These are phyloP conservation scores for Pythium brachiatum DNA, from an alignment of 352 stramenopile genomes.

Conservation along the genomic window DNA sequence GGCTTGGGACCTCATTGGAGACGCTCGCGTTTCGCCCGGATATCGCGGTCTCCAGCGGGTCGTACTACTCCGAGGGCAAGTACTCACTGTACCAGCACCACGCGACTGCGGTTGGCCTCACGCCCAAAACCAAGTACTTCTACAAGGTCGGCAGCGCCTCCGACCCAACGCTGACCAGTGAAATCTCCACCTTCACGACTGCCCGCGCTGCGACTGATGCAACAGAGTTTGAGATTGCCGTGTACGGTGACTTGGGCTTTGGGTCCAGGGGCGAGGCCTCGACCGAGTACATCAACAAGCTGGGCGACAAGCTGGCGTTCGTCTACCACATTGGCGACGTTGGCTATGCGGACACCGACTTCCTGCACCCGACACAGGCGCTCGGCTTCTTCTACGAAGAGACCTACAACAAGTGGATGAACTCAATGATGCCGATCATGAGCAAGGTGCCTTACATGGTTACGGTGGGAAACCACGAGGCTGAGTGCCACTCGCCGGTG, in stretches of 20 bases:
- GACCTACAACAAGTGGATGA: slow-evolving; percentile 68
- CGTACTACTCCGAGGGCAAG: slow-evolving; percentile 50
- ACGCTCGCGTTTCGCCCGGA: no score
- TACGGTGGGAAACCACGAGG: slow-evolving; percentile 63
- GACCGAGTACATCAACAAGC: no score
- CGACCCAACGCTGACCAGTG: background rate
- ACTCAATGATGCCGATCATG: slow-evolving; percentile 35
- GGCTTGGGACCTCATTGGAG: slow-evolving; percentile 35
- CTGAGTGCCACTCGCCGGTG: slow-evolving; percentile 38
- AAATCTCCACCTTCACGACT: slow-evolving; percentile 35
- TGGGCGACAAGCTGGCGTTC: no score
- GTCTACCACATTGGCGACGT: no score
- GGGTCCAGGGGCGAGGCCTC: slow-evolving; percentile 36
- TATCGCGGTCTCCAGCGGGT: slow-evolving; percentile 22
- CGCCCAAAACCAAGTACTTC: slow-evolving; percentile 35
- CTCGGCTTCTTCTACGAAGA: slow-evolving; percentile 42
- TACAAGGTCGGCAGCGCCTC: slow-evolving; percentile 28
- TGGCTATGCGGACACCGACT: no score
- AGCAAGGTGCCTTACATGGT: slow-evolving; percentile 63
- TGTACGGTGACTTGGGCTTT: slow-evolving; percentile 56
- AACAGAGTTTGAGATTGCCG: slow-evolving; percentile 38
- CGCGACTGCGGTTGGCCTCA: slow-evolving; percentile 32
- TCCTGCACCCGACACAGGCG: no score
- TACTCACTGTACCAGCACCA: slow-evolving; percentile 50
- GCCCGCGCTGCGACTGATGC: slow-evolving; percentile 24